These are phyloP conservation scores for Polyporus arcularius DNA, from an alignment of 768 basidiomycete species.

Conservation along the genomic window DNA sequence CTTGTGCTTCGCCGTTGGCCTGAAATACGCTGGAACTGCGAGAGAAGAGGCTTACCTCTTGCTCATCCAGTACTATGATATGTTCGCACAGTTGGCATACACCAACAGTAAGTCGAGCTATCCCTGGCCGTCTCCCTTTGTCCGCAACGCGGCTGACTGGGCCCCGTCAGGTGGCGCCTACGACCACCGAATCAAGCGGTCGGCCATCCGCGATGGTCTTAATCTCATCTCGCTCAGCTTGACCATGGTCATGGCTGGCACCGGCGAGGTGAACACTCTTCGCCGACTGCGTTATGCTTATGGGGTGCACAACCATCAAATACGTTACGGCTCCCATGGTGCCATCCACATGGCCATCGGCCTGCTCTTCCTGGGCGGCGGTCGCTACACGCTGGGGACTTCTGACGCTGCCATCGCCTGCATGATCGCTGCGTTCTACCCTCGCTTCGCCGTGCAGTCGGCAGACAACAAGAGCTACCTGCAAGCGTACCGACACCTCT, in stretches of 20 bases:
- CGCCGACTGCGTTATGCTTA: conserved; percentile 87
- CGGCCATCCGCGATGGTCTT: conserved; percentile 83
- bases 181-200: conserved; percentile 86
- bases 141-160: conserved; percentile 6
- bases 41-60: conserved; percentile 85
- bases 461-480: conserved; percentile 89
- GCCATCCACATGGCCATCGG: conserved; percentile 91
- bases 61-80: conserved; percentile 80
- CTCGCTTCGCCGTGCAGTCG: conserved; percentile 71
- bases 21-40: conserved; percentile 95
- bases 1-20: conserved; percentile 85
- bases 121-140: not conserved
- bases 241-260: conserved; percentile 96
- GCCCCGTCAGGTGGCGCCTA: conserved; percentile 63
- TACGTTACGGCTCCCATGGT: conserved; percentile 87
- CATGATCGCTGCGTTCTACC: conserved; percentile 90
- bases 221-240: conserved; percentile 85
- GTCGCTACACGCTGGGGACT: conserved; percentile 88
- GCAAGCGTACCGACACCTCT: conserved; percentile 92
- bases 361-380: conserved; percentile 89
- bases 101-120: conserved; percentile 54
- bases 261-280: conserved; percentile 89
- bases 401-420: conserved; percentile 91
- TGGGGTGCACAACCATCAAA: conserved; percentile 73
- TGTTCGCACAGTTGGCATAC: conserved; percentile 71